phyloP scores from a whole-genome alignment of 2,329 filamentous ascomycete genomes.

The Lachnellula cervina region DNA sequence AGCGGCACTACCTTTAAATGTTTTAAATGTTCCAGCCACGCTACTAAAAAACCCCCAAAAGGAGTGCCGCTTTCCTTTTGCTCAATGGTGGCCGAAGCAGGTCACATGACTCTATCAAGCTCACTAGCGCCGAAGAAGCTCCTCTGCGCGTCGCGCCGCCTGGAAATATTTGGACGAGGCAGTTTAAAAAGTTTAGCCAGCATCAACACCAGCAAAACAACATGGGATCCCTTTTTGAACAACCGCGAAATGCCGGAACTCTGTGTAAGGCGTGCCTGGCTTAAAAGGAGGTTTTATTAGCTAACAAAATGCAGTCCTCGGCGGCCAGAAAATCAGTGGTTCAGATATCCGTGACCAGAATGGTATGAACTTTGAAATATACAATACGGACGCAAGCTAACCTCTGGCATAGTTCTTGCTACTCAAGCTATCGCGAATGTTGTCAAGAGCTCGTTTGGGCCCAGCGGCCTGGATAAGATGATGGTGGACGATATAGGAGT shows the following conservation, averaged over 20 bases:
- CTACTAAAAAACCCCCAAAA: too few species aligned
- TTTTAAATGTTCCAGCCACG: too few species aligned
- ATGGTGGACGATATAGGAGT: conserved; percentile 99
- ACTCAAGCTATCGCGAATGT: conserved; percentile 98
- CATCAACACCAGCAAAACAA: conserved; percentile 20
- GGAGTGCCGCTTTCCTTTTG: too few species aligned
- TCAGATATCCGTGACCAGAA: conserved; percentile 97
- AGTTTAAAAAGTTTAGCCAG: conserved; percentile 8
- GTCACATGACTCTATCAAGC: too few species aligned
- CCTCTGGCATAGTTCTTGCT: conserved; percentile 62
- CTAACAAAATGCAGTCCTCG: conserved; percentile 60
- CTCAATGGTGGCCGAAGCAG: too few species aligned
- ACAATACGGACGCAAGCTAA: conserved; percentile 13
- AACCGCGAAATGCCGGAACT: conserved; percentile 85
- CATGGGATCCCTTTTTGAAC: conserved; percentile 96
- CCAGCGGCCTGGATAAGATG: conserved; percentile 98
- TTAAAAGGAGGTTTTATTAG: not conserved
- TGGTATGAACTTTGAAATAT: conserved; percentile 47
- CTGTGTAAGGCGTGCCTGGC: conserved; percentile 56
- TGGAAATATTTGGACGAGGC: not conserved
- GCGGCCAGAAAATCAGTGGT: conserved; percentile 95
- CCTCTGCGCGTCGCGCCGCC: not conserved
- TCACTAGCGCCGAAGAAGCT: not conserved
- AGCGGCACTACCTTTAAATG: too few species aligned
- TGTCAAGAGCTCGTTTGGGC: conserved; percentile 97